phyloP scores from a whole-genome alignment of 805 yeast genomes.

The Cyberlindnera saturnus region DNA sequence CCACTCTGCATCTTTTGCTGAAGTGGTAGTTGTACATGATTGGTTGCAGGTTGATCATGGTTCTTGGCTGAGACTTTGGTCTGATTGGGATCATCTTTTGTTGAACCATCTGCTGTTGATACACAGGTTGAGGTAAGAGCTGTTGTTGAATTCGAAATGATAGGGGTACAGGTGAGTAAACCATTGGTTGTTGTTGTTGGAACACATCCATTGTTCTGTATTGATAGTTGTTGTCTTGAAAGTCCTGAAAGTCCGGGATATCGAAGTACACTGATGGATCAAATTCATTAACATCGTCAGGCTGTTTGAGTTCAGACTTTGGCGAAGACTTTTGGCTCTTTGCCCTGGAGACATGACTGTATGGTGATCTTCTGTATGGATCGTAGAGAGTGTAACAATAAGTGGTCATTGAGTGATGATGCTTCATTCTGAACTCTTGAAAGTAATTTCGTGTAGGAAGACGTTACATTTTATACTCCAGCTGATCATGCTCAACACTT shows the following conservation, averaged over 20 bases:
- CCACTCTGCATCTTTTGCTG: not conserved
- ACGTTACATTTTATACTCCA: not conserved
- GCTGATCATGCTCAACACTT: too few relatives aligned
- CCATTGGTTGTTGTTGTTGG: too few relatives aligned
- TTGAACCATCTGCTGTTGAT: not conserved
- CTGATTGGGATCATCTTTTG: not conserved
- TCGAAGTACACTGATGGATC: not conserved
- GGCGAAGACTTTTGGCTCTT: not conserved
- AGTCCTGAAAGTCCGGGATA: not conserved
- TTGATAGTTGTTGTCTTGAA: not conserved
- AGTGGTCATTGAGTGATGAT: slow-evolving; percentile 2
- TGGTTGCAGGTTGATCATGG: not conserved
- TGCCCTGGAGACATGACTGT: not conserved
- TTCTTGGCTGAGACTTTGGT: not conserved
- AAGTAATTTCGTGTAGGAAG: not conserved
- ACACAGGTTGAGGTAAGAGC: not conserved
- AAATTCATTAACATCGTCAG: not conserved
- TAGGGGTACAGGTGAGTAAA: too few relatives aligned
- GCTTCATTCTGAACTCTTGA: not conserved
- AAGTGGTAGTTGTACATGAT: not conserved
- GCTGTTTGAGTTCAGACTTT: not conserved
- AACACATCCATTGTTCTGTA: not conserved
- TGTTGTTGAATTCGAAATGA: not conserved
- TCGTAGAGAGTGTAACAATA: slow-evolving; percentile 8
- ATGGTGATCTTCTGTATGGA: slow-evolving; percentile 1